phyloP scores from a whole-genome alignment of 1,284 basidiomycete species.

The Vanrija sp. region DNA sequence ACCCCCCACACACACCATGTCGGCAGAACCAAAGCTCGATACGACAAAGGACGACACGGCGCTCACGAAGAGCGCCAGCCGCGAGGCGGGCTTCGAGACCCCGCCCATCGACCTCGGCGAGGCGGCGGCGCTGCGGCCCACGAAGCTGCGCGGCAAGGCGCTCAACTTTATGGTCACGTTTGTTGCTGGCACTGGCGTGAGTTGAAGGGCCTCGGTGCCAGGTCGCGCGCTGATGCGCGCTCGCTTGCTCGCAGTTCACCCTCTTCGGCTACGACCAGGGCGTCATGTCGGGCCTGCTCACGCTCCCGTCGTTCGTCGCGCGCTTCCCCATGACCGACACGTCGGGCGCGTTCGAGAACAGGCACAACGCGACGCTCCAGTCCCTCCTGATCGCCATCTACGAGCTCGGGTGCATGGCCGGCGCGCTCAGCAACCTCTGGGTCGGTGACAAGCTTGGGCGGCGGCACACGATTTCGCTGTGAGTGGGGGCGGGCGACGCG shows the following conservation, averaged over 20 bases:
- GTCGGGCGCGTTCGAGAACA: not conserved
- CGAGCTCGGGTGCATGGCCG: conserved; percentile 48
- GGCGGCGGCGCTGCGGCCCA: conserved; percentile 6
- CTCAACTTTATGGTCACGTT: conserved; percentile 14
- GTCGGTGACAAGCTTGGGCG: conserved; percentile 47
- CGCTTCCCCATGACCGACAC: conserved; percentile 24
- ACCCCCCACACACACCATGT: too few species aligned
- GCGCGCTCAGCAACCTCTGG: conserved; percentile 46
- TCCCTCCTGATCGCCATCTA: conserved; percentile 45
- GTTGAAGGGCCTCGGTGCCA: not conserved
- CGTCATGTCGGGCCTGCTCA: conserved; percentile 46
- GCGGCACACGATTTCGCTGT: conserved; percentile 20
- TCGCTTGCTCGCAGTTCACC: not conserved
- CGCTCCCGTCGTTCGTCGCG: conserved; percentile 27
- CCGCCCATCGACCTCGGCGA: conserved; percentile 4
- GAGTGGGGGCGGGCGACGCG: not conserved
- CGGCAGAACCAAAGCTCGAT: too few species aligned
- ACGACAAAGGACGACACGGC: too few species aligned
- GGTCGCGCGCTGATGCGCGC: too few species aligned
- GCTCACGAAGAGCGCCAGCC: not conserved
- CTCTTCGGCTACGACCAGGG: conserved; percentile 35
- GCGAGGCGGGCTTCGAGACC: conserved; percentile 5
- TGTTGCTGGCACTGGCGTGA: conserved; percentile 14
- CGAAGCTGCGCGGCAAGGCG: conserved; percentile 5
- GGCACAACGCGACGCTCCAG: conserved; percentile 31